A percentile compares a stretch with the other conserved stretches of the same genome.
phyloP scores from a whole-genome alignment of 306 rosid genomes.

The Prosopis cineraria region DNA sequence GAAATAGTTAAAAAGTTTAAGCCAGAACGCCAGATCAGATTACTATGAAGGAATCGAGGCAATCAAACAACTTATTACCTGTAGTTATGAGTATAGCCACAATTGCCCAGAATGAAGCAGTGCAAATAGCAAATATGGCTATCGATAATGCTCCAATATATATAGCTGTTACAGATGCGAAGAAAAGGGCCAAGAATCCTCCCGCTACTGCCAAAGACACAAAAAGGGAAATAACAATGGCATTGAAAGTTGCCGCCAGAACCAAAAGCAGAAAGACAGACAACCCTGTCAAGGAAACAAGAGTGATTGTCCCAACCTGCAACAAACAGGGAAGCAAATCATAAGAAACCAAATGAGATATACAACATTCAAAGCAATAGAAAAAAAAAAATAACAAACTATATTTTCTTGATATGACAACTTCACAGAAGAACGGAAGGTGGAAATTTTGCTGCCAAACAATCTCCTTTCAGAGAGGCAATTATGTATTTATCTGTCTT shows the following conservation, averaged over 20 bases:
- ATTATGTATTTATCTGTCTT: neutral
- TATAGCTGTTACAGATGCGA: conserved; percentile 62
- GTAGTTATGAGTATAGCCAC: conserved; percentile 48
- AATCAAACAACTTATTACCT: conserved; percentile 36
- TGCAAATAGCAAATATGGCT: conserved; percentile 62
- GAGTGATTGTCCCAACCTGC: conserved; percentile 78
- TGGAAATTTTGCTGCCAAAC: neutral
- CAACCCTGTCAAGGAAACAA: conserved; percentile 71
- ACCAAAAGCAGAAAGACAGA: conserved; percentile 70
- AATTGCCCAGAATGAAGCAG: conserved; percentile 51
- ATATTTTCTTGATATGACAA: conserved; percentile 13
- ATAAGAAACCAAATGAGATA: neutral
- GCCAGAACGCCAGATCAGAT: neutral
- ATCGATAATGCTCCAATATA: conserved; percentile 73
- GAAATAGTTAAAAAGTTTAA: conserved; percentile 19
- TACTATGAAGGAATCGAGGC: neutral
- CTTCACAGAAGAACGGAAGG: conserved; percentile 9
- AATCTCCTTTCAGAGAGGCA: neutral
- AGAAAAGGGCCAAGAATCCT: conserved; percentile 88
- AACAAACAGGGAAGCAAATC: conserved; percentile 29
- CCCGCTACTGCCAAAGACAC: conserved; percentile 80
- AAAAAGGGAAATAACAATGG: conserved; percentile 62
- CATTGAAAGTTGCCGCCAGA: conserved; percentile 77
- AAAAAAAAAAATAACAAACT: neutral
- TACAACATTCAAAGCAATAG: neutral